phyloP scores from a whole-genome alignment of 2,329 filamentous ascomycete species.

The Pestalotiopsis sp. region DNA sequence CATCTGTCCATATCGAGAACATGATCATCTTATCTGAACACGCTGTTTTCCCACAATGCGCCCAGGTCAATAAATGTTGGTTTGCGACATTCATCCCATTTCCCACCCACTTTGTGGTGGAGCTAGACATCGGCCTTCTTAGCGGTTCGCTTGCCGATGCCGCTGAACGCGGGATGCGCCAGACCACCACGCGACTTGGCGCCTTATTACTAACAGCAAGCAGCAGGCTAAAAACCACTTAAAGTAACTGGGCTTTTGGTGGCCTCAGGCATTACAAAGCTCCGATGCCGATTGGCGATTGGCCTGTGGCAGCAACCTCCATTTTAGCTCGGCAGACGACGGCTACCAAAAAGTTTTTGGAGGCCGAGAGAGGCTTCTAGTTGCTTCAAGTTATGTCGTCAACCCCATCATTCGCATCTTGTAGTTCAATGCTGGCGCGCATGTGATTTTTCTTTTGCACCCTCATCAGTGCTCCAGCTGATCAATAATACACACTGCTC shows the following conservation, averaged over 20 bases:
- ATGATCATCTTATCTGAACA: not conserved
- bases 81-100: not conserved
- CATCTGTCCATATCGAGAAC: not conserved
- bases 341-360: conserved; percentile 14
- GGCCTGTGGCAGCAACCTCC: not conserved
- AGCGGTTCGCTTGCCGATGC: not conserved
- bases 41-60: not conserved
- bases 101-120: not conserved
- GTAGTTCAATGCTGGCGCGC: conserved; percentile 1
- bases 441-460: not conserved
- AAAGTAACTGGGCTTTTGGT: not conserved
- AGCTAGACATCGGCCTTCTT: not conserved
- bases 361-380: not conserved
- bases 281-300: no score
- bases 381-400: not conserved
- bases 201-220: not conserved
- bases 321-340: conserved; percentile 2
- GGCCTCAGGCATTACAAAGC: not conserved
- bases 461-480: not conserved
- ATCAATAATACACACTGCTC: conserved; percentile 7
- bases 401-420: not conserved
- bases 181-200: not conserved
- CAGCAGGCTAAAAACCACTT: not conserved
- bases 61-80: not conserved
- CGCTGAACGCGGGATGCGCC: not conserved